A percentile compares a stretch with the other conserved stretches of the same genome.
phyloP scores from a whole-genome alignment of 192 early-diverging fungal species.

The Umbelopsis sp. region DNA sequence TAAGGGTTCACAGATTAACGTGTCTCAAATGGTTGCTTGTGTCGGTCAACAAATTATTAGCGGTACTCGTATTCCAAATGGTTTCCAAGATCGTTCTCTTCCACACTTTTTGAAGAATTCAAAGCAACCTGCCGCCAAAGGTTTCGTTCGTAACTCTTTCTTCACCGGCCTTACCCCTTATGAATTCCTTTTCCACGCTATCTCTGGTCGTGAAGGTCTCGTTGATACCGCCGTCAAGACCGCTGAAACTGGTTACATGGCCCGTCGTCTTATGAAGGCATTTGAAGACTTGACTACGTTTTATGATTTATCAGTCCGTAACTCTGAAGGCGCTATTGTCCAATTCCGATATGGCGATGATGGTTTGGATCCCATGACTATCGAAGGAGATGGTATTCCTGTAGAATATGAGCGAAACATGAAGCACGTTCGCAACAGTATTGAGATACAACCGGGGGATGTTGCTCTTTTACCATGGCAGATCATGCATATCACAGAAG shows the following conservation, averaged over 20 bases:
- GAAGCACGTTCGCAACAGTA: constrained; percentile 48
- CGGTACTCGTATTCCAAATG: constrained; percentile 93
- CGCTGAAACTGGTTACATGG: constrained; percentile 99
- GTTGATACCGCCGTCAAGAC: constrained; percentile 99
- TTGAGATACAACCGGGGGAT: constrained; percentile 17
- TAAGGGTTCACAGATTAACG: constrained; percentile 97
- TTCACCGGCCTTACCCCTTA: constrained; percentile 93
- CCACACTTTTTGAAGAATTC: constrained; percentile 97
- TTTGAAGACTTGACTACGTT: constrained; percentile 94
- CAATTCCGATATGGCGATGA: constrained; percentile 98
- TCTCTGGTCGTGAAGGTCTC: constrained; percentile 98
- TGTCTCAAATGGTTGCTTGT: constrained; percentile 99
- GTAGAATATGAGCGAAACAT: constrained; percentile 89
- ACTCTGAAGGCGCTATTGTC: constrained; percentile 86
- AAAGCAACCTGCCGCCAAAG: constrained; percentile 90
- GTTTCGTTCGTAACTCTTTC: constrained; percentile 98
- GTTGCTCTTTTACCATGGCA: constrained; percentile 62
- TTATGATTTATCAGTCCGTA: constrained; percentile 95
- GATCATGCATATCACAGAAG: constrained; percentile 54
- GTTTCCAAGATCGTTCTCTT: constrained; percentile 95
- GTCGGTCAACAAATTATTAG: constrained; percentile 99
- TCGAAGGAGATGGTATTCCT: constrained; percentile 89
- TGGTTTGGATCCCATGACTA: constrained; percentile 89
- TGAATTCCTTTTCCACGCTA: constrained; percentile 99
- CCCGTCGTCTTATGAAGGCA: constrained; percentile 94